A percentile compares a stretch with the other conserved stretches of the same genome.
These are phyloP conservation scores for Lachnellula suecica DNA, from an alignment of 2,329 filamentous ascomycete species.

Conservation along the genomic window DNA sequence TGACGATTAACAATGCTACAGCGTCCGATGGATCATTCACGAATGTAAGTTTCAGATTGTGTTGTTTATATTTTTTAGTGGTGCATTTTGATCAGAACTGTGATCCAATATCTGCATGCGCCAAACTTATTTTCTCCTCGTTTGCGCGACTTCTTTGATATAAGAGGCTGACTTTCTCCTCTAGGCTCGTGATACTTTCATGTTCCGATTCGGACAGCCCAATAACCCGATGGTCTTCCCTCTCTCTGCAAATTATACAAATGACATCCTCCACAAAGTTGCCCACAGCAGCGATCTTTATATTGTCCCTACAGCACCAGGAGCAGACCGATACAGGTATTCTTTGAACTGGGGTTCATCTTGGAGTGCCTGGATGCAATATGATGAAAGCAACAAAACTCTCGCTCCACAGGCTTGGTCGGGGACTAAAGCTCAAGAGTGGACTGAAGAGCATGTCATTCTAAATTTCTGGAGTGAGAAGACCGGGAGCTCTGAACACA, in stretches of 20 bases:
- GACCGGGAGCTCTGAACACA: slow-evolving; percentile 58
- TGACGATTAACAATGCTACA: slow-evolving; percentile 56
- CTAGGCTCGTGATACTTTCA: slow-evolving; percentile 52
- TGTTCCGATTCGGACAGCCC: slow-evolving; percentile 56
- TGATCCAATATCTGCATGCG: no score
- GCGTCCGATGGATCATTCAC: neutral
- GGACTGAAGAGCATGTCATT: slow-evolving; percentile 60
- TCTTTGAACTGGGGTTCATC: slow-evolving; percentile 33
- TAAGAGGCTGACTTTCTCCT: no score
- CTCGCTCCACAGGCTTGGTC: slow-evolving; percentile 53
- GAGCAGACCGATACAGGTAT: slow-evolving; percentile 53
- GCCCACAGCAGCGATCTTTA: slow-evolving; percentile 35
- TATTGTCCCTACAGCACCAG: slow-evolving; percentile 56
- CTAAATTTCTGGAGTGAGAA: slow-evolving; percentile 62
- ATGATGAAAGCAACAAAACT: slow-evolving; percentile 48
- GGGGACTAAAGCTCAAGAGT: slow-evolving; percentile 56
- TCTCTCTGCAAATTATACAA: slow-evolving; percentile 54
- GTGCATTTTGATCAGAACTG: no score
- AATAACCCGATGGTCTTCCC: slow-evolving; percentile 62
- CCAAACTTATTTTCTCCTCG: no score
- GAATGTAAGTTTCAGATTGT: neutral
- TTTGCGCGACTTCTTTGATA: no score
- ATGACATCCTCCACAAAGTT: slow-evolving; percentile 45
- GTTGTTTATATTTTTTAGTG: neutral
- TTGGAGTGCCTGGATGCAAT: slow-evolving; percentile 53